Evolutionary conservation across 495 filamentous ascomycete genomes (phyloP).

Genomic region (Entonaema liquescens): DNA sequence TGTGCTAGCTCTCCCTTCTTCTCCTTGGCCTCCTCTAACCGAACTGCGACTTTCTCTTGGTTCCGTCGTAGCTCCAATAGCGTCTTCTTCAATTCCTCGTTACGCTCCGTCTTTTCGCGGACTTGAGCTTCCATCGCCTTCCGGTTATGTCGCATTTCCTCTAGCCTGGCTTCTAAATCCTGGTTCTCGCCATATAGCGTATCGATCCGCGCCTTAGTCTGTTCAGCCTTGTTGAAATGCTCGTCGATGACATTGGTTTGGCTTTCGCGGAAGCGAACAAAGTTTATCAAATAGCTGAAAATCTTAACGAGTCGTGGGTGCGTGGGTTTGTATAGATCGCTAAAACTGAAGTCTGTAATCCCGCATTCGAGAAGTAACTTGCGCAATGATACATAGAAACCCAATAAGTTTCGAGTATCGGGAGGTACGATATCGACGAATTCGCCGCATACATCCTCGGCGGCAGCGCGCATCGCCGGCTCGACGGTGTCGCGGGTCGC

Average conservation of each 20-base stretch:
- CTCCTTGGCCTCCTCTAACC: constrained; percentile 75
- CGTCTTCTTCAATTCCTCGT: constrained; percentile 82
- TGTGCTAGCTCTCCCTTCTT: constrained; percentile 76
- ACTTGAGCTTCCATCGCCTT: constrained; percentile 80
- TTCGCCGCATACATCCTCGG: constrained; percentile 79
- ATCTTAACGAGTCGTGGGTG: constrained; percentile 88
- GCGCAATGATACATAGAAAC: constrained; percentile 83
- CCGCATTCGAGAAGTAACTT: constrained; percentile 85
- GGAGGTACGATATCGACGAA: constrained; percentile 82
- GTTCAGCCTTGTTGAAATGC: constrained; percentile 89
- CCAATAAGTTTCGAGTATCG: constrained; percentile 92
- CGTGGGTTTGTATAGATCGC: constrained; percentile 87
- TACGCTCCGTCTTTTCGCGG: constrained; percentile 80
- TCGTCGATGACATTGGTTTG: constrained; percentile 86
- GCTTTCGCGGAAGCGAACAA: constrained; percentile 93
- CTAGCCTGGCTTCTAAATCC: constrained; percentile 79
- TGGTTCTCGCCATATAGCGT: constrained; percentile 86
- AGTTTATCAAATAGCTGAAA: constrained; percentile 97
- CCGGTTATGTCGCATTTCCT: constrained; percentile 79
- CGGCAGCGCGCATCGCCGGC: constrained; percentile 90
- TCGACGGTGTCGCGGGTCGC: constrained; percentile 89
- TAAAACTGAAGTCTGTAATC: constrained; percentile 91
- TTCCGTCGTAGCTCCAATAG: constrained; percentile 78
- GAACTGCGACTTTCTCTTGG: constrained; percentile 80
- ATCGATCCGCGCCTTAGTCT: constrained; percentile 85